A percentile compares a stretch with the other conserved stretches of the same genome.
phyloP scores from a whole-genome alignment of 1,284 basidiomycete genomes.

The Moesziomyces aphidis region DNA sequence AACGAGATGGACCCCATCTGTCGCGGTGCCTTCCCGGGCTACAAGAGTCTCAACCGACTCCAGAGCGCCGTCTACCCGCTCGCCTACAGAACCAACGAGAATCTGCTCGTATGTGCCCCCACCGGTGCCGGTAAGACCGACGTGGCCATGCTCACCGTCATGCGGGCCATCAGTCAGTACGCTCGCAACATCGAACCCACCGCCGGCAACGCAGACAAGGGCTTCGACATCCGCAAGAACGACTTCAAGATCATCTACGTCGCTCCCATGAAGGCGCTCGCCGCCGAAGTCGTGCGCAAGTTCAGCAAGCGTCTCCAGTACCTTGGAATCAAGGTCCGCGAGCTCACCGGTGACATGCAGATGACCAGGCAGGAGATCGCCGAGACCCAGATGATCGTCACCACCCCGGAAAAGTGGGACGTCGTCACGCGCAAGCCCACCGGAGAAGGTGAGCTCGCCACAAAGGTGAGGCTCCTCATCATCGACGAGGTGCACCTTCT shows the following conservation, averaged over 20 bases:
- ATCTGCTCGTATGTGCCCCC: constrained; percentile 80
- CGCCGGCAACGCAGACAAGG: constrained; percentile 61
- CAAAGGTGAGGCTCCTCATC: constrained; percentile 89
- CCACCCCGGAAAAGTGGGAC: constrained; percentile 99
- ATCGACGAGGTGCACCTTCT: constrained; percentile 98
- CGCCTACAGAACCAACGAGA: constrained; percentile 94
- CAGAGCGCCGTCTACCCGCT: constrained; percentile 95
- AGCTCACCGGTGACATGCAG: constrained; percentile 99
- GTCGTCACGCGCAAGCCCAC: constrained; percentile 97
- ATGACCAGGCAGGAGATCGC: constrained; percentile 92
- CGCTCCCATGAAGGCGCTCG: constrained; percentile 98
- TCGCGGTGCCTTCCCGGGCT: constrained; percentile 89
- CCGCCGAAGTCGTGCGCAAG: constrained; percentile 94
- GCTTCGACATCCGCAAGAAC: constrained; percentile 55
- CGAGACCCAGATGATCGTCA: constrained; percentile 97
- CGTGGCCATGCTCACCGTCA: constrained; percentile 92
- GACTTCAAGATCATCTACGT: constrained; percentile 98
- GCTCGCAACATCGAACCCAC: constrained; percentile 77
- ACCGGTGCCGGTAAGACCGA: constrained; percentile 88
- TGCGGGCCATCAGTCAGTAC: constrained; percentile 86
- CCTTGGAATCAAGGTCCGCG: constrained; percentile 87
- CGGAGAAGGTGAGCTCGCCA: constrained; percentile 91
- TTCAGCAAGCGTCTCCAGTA: constrained; percentile 89
- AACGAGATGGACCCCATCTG: constrained; percentile 82
- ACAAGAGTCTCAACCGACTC: constrained; percentile 88